These are phyloP conservation scores for Euphorbia schlechtendalii DNA, from an alignment of 441 rosid species.

Conservation along the genomic window DNA sequence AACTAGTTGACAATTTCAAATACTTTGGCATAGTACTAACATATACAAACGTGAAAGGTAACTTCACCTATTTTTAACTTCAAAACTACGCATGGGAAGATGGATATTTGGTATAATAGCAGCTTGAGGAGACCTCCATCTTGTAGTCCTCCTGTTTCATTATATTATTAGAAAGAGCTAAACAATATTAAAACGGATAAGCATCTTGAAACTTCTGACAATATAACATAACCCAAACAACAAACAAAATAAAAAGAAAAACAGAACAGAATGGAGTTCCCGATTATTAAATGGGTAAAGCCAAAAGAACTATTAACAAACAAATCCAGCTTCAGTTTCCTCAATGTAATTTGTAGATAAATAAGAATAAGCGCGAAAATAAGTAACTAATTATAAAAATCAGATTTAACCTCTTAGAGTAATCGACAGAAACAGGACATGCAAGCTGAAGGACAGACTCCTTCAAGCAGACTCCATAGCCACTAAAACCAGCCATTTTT, in stretches of 20 bases:
- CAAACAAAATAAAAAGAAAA: background rate
- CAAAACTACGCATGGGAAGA: slow-evolving; percentile 86
- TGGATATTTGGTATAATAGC: slow-evolving; percentile 65
- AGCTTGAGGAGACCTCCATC: slow-evolving; percentile 47
- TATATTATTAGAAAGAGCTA: background rate
- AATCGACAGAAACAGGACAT: slow-evolving; percentile 24
- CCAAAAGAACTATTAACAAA: background rate
- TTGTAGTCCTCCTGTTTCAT: slow-evolving; percentile 37
- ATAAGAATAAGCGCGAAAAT: background rate
- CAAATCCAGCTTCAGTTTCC: background rate
- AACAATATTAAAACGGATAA: background rate
- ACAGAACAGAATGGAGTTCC: background rate
- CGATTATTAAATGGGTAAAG: background rate
- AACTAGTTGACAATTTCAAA: no score
- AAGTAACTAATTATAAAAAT: no score
- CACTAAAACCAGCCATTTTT: slow-evolving; percentile 33
- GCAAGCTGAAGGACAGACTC: slow-evolving; percentile 27
- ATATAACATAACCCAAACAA: background rate
- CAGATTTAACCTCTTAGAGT: slow-evolving; percentile 31
- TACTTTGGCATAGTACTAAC: background rate
- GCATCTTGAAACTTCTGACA: background rate
- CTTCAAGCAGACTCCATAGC: slow-evolving; percentile 30
- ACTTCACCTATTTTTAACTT: slow-evolving; percentile 65
- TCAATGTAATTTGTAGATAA: background rate
- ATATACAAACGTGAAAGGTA: background rate